Evolutionary conservation across 176 grass and related monocot genomes (phyloP).

Genomic region (Cenchrus fungigraminus): DNA sequence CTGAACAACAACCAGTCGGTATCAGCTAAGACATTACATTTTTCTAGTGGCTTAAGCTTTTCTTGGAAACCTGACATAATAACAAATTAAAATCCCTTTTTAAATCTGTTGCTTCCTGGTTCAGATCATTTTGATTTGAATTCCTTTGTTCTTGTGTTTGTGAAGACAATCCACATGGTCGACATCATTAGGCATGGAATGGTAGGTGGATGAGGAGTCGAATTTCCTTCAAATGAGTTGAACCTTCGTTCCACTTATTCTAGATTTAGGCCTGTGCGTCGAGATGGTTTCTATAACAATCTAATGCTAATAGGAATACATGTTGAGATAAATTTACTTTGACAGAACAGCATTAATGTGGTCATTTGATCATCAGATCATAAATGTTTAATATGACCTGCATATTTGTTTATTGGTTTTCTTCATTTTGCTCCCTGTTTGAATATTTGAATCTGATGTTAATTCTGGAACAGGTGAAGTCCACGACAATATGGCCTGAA

Average conservation of each 20-base stretch:
- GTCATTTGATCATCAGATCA: too few species aligned
- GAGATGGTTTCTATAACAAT: constrained; percentile 52
- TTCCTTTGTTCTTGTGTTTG: constrained; percentile 10
- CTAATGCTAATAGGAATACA: background rate
- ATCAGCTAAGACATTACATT: constrained; percentile 4
- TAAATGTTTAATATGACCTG: too few species aligned
- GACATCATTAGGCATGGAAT: background rate
- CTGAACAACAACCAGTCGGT: constrained; percentile 11
- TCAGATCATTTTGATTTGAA: constrained; percentile 11
- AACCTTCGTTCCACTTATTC: background rate
- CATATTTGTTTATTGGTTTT: too few species aligned
- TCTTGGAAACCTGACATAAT: constrained; percentile 1
- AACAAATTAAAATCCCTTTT: constrained; percentile 13
- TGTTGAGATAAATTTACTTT: constrained; percentile 9
- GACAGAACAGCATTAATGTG: background rate
- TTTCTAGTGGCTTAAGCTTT: constrained; percentile 24
- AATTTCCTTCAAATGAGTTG: background rate
- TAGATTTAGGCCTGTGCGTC: constrained; percentile 25
- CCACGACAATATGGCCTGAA: too few species aligned
- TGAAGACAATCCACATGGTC: constrained; percentile 28
- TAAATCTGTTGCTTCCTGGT: background rate
- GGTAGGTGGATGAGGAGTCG: too few species aligned
- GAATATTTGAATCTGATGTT: too few species aligned
- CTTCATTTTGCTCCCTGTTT: too few species aligned
- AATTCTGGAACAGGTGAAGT: too few species aligned